Evolutionary conservation across 768 basidiomycete genomes (phyloP).

Genomic region (Peribolospora baueri): DNA sequence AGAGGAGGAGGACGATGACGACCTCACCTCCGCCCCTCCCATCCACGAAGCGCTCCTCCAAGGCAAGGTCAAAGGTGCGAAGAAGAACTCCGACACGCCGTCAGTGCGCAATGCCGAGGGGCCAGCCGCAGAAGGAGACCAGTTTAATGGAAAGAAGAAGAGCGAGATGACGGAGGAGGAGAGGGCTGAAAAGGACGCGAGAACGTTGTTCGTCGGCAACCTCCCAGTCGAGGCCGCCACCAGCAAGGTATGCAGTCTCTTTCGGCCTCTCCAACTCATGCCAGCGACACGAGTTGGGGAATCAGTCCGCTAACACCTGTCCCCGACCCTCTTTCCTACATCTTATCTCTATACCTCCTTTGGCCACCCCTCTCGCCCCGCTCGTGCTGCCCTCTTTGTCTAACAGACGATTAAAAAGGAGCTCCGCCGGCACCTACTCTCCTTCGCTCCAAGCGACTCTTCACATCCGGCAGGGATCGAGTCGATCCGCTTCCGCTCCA

Average conservation of each 20-base stretch:
- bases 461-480: conserved; percentile 36
- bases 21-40: no score
- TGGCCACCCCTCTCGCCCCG: no score
- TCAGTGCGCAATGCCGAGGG: no score
- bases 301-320: neutral
- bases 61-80: no score
- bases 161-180: no score
- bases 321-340: no score
- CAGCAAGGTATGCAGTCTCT: conserved; percentile 31
- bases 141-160: no score
- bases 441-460: conserved; percentile 32
- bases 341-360: no score
- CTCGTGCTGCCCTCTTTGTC: neutral
- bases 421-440: conserved; percentile 47
- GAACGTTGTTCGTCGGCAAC: conserved; percentile 85
- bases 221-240: conserved; percentile 51
- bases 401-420: conserved; percentile 46
- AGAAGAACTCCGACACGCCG: no score
- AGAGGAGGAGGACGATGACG: no score
- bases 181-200: conserved; percentile 25
- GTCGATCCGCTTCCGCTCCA: conserved; percentile 74
- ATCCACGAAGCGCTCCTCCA: no score
- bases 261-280: conserved; percentile 11
- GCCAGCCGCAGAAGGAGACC: no score
- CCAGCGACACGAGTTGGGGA: neutral